Percentiles rank a stretch among this genome's conserved stretches.
phyloP scores from a whole-genome alignment of 2,329 filamentous ascomycete species.

The Fusarium euwallaceae region DNA sequence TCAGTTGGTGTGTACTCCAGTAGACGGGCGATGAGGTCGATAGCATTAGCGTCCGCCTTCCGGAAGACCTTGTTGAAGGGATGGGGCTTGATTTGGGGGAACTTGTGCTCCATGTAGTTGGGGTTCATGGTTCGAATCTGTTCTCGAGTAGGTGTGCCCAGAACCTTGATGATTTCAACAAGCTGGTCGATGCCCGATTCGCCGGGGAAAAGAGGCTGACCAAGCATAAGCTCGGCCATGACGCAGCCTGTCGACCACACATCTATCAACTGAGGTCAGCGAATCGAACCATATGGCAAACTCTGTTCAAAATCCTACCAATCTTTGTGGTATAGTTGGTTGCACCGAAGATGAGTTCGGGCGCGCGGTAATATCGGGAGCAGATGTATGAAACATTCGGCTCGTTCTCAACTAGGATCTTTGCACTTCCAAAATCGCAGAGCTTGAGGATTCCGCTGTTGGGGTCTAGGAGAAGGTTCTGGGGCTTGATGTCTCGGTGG shows the following conservation, averaged over 20 bases:
- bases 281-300: neutral
- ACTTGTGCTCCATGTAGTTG: constrained; percentile 99
- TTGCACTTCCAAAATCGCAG: constrained; percentile 98
- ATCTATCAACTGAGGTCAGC: constrained; percentile 77
- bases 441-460: constrained; percentile 93
- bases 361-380: constrained; percentile 97
- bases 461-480: constrained; percentile 95
- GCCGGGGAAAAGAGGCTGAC: constrained; percentile 96
- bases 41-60: constrained; percentile 92
- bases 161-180: constrained; percentile 99
- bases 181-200: constrained; percentile 99
- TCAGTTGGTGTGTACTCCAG: constrained; percentile 98
- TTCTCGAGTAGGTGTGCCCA: constrained; percentile 95
- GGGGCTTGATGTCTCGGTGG: constrained; percentile 98
- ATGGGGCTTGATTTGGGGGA: constrained; percentile 99
- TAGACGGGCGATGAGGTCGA: constrained; percentile 92
- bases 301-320: constrained; percentile 70
- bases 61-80: constrained; percentile 99
- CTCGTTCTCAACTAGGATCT: constrained; percentile 98
- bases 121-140: constrained; percentile 99
- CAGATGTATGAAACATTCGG: constrained; percentile 99
- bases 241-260: constrained; percentile 99
- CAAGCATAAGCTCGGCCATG: constrained; percentile 99
- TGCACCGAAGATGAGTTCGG: constrained; percentile 97
- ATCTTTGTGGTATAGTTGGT: constrained; percentile 99